Conservation (phyloP, 768 basidiomycete genomes). For the Termitomyces sp. region DNA sequence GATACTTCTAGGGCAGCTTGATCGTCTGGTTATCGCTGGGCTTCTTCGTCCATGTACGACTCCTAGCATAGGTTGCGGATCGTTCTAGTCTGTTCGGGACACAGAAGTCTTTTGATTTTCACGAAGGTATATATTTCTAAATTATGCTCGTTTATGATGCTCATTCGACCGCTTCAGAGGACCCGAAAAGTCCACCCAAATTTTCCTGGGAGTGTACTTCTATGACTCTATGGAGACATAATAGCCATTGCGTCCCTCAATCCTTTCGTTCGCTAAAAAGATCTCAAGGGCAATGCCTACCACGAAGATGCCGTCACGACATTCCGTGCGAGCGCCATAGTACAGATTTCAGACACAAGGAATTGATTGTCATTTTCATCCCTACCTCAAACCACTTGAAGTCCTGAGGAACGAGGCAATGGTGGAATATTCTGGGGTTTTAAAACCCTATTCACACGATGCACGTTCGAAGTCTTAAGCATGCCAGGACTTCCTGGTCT, state of each 20-base stretch:
- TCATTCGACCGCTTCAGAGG: not conserved
- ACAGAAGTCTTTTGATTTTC: not conserved
- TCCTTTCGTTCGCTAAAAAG: not conserved
- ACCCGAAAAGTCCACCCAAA: not conserved
- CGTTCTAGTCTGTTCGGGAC: slow-evolving; percentile 5
- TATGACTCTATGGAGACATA: not conserved
- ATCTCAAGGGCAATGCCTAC: not conserved
- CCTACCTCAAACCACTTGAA: too few species aligned
- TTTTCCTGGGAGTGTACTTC: not conserved
- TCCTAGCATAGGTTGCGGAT: slow-evolving; percentile 1
- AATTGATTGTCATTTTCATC: too few species aligned
- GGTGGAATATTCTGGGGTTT: not conserved
- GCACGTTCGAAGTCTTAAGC: not conserved
- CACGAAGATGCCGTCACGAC: not conserved
- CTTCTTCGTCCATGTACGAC: not conserved
- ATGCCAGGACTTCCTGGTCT: not conserved
- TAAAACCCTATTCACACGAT: not conserved
- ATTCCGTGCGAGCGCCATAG: too few species aligned
- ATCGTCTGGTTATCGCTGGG: slow-evolving; percentile 7
- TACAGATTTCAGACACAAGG: too few species aligned
- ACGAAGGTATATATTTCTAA: not conserved
- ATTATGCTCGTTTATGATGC: too few species aligned
- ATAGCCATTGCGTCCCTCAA: not conserved
- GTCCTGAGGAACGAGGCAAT: not conserved
- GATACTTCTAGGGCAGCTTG: slow-evolving; percentile 6